These are phyloP conservation scores for Ceratocystis alfenasii DNA, from an alignment of 2,329 filamentous ascomycete genomes.

Conservation along the genomic window DNA sequence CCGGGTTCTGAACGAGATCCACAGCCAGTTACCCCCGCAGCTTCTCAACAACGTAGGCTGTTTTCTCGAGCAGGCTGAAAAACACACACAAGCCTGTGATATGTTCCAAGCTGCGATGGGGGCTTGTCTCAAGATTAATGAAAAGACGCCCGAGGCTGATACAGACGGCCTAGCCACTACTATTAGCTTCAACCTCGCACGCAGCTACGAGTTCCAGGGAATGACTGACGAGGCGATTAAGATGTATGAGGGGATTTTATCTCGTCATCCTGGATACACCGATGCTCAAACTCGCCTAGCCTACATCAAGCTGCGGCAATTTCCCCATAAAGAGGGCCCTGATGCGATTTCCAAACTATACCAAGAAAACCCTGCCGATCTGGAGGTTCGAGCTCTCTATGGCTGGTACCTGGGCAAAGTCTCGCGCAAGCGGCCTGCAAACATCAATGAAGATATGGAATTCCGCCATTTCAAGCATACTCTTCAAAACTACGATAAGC, in stretches of 20 bases:
- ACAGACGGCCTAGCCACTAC: slow-evolving; percentile 87
- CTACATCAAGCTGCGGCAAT: slow-evolving; percentile 74
- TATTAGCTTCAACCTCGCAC: slow-evolving; percentile 90
- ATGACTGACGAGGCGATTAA: slow-evolving; percentile 72
- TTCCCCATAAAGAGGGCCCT: slow-evolving; percentile 73
- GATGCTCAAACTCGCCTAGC: slow-evolving; percentile 81
- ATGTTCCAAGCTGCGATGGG: slow-evolving; percentile 87
- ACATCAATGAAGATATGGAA: slow-evolving; percentile 80
- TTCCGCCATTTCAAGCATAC: slow-evolving; percentile 95
- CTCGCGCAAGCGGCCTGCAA: slow-evolving; percentile 67
- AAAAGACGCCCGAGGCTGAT: slow-evolving; percentile 58
- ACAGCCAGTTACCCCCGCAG: slow-evolving; percentile 74
- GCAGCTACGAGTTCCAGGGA: slow-evolving; percentile 80
- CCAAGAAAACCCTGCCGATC: slow-evolving; percentile 67
- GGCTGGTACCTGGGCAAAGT: slow-evolving; percentile 88
- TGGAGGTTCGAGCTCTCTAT: slow-evolving; percentile 85
- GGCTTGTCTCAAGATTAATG: slow-evolving; percentile 67
- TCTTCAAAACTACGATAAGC: slow-evolving; percentile 86
- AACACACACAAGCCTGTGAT: slow-evolving; percentile 65
- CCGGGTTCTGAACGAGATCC: slow-evolving; percentile 48
- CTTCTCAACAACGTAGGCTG: slow-evolving; percentile 95
- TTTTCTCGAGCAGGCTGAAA: slow-evolving; percentile 83
- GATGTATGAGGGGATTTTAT: slow-evolving; percentile 75
- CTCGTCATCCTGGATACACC: slow-evolving; percentile 80
- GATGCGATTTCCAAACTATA: slow-evolving; percentile 78